Base-by-base conservation (phyloP, 176 grass and related monocot species). In the Ensete glaucum region DNA sequence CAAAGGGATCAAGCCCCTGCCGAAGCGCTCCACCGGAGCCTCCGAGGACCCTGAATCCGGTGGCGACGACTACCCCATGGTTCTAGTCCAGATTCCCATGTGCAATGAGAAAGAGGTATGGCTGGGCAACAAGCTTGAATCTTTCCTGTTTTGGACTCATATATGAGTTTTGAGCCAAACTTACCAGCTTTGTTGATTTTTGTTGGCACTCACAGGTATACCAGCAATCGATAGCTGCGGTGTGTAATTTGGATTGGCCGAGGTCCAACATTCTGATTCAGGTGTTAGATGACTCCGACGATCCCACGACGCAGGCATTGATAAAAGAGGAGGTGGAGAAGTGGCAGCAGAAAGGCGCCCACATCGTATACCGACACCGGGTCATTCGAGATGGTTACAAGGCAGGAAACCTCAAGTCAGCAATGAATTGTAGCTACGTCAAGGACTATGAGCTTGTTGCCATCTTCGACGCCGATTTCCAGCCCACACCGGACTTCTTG, bases 21-120 rank as follows among this genome's bases (percentile, higher is more conserved):
- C 85, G 7, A 87, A 87, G 68, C 27, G 16, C 15, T 25, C 14
- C 54, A 54, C 62, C 54, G 43, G 22, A 20, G 66, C 51, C 19
- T 57, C 73, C 25, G 73, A 76, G 8, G 85, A 87, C 71, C 80
- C 60, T 0, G 85, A 87, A 78, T 56, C 65, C 7, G 79, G 75
- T 2, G 64, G 71, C 19, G 81, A 76, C 53, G 29, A 83, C 50
- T 87, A 80, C 71, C 85, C 85, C 26, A 83, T 83, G 85, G 85
- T 87, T 21, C 72, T 87, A 54, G 65, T 87, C 52, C 85, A 87
- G 67, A 87, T 87, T 74, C 85, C 85, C n/a, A 87, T 87, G 85
- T 87, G 85, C 80, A 87, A 87, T 52, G 85, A 87, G 82, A 87
- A 72, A 80, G 85, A 87, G 85, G 85, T 87, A 22, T 76, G 72